Conservation (phyloP, 352 stramenopile species). For the Pythium aristosporum region DNA sequence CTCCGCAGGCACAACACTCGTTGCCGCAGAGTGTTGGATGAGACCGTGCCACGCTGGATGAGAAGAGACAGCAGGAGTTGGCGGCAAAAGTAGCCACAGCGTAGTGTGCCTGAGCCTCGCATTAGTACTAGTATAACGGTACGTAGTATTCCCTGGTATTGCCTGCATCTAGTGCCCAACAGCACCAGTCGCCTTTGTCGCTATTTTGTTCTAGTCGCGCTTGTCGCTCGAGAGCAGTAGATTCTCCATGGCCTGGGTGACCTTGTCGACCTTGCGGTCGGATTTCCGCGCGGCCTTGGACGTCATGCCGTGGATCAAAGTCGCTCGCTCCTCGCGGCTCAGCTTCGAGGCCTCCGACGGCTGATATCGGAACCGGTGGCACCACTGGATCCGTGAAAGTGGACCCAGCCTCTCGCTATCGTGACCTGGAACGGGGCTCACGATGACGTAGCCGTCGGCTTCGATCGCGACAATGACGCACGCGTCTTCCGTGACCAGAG, state of each 20-base stretch:
- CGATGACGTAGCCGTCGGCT: background rate
- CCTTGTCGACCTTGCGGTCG: constrained; percentile 1
- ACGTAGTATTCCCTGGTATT: no score
- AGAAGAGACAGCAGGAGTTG: no score
- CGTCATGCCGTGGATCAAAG: background rate
- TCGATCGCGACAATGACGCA: background rate
- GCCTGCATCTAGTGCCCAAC: no score
- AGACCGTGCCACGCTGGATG: no score
- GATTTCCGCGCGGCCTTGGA: background rate
- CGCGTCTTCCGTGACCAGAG: background rate
- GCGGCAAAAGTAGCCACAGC: no score
- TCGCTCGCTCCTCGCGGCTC: background rate
- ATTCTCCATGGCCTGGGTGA: constrained; percentile 4
- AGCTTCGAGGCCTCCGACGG: background rate
- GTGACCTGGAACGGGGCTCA: background rate
- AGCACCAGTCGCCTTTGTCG: no score
- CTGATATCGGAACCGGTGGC: background rate
- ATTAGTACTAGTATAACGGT: no score
- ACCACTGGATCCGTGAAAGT: background rate
- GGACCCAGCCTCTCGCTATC: background rate
- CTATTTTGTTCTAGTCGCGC: no score
- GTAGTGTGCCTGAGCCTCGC: no score
- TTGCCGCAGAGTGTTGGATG: no score
- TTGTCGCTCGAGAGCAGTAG: background rate
- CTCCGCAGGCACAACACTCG: no score